Evolutionary conservation across 2,329 filamentous ascomycete genomes (phyloP).

Genomic region (Endoconidiophora polonica): DNA sequence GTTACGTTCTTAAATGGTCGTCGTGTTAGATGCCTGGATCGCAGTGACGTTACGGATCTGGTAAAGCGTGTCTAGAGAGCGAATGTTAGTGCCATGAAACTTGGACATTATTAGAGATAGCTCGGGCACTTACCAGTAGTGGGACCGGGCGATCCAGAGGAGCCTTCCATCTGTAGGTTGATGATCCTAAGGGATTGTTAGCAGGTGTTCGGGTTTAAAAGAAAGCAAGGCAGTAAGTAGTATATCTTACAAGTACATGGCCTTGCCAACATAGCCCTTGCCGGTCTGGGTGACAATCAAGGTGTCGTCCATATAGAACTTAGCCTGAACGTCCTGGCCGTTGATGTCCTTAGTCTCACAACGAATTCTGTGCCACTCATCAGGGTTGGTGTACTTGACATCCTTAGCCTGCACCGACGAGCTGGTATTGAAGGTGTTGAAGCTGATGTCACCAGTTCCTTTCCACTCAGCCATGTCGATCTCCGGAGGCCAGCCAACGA

Average conservation of each 20-base stretch:
- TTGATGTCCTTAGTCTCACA: slow-evolving; percentile 34
- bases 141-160: slow-evolving; percentile 27
- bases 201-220: not conserved
- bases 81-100: not conserved
- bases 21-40: not conserved
- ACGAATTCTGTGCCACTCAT: slow-evolving; percentile 32
- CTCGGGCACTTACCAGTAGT: slow-evolving; percentile 11
- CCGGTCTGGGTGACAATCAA: slow-evolving; percentile 34
- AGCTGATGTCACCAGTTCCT: slow-evolving; percentile 36
- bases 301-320: slow-evolving; percentile 36
- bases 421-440: slow-evolving; percentile 38
- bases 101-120: not conserved
- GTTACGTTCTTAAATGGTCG: not conserved
- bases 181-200: slow-evolving; percentile 21
- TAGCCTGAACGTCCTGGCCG: slow-evolving; percentile 33
- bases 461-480: slow-evolving; percentile 47
- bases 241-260: slow-evolving; percentile 26
- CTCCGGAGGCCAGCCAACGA: slow-evolving; percentile 40
- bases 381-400: slow-evolving; percentile 29
- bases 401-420: slow-evolving; percentile 29
- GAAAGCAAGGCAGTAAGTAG: not conserved
- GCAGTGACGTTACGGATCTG: slow-evolving; percentile 4
- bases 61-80: slow-evolving; percentile 2
- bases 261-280: slow-evolving; percentile 30
- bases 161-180: slow-evolving; percentile 30